Conservation (phyloP, 345 rosid species). For the Raphanus raphanistrum region DNA sequence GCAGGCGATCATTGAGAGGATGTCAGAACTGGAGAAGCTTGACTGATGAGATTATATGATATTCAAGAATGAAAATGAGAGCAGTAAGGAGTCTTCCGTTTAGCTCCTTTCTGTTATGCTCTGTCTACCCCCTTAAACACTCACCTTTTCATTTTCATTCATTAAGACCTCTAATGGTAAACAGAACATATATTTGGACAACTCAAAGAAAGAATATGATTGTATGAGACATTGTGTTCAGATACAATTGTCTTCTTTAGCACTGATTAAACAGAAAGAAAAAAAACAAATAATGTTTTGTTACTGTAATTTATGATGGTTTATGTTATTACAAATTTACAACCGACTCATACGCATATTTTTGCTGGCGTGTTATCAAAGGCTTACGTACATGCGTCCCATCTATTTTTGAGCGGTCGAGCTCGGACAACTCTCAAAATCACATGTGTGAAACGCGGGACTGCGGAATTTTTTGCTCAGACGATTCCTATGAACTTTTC, state of each 20-base stretch:
- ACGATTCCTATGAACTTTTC: neutral
- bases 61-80: neutral
- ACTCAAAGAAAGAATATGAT: neutral
- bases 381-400: no score
- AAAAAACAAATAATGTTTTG: neutral
- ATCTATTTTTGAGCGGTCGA: no score
- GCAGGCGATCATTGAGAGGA: slow-evolving; percentile 96
- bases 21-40: slow-evolving; percentile 93
- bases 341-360: neutral
- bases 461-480: neutral
- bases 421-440: no score
- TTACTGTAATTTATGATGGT: neutral
- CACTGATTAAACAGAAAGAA: neutral
- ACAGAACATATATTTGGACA: neutral
- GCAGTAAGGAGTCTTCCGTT: neutral
- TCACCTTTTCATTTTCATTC: neutral
- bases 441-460: neutral
- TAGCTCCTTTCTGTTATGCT: neutral
- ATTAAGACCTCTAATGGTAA: neutral
- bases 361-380: neutral
- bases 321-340: neutral
- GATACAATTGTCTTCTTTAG: neutral
- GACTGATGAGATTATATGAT: slow-evolving; percentile 45
- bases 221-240: neutral
- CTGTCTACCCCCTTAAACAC: neutral